Evolutionary conservation across 2,329 filamentous ascomycete genomes (phyloP).

Genomic region (Talaromyces rugulosus): DNA sequence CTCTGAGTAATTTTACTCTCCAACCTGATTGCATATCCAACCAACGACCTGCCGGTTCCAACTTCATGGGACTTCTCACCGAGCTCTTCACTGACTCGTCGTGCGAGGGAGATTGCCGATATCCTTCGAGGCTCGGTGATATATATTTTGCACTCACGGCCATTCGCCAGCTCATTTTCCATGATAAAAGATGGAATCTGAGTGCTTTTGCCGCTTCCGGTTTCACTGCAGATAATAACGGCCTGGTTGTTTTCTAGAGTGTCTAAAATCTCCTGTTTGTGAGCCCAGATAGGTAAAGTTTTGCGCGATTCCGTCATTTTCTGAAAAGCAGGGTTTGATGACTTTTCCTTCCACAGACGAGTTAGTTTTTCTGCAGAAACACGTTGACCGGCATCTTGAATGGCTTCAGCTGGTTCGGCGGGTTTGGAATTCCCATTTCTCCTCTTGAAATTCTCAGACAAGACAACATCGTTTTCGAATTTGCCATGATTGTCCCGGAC

Average conservation of each 20-base stretch:
- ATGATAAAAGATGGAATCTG: constrained; percentile 93
- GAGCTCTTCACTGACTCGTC: constrained; percentile 89
- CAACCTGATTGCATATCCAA: constrained; percentile 90
- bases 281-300: constrained; percentile 86
- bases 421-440: constrained; percentile 33
- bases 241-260: constrained; percentile 77
- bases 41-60: constrained; percentile 75
- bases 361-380: constrained; percentile 39
- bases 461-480: constrained; percentile 68
- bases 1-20: constrained; percentile 80
- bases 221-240: constrained; percentile 93
- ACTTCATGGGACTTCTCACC: constrained; percentile 79
- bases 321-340: constrained; percentile 57
- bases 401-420: constrained; percentile 22
- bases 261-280: constrained; percentile 70
- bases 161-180: constrained; percentile 78
- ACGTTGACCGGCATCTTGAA: constrained; percentile 19
- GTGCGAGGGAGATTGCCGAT: constrained; percentile 89
- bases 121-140: constrained; percentile 95
- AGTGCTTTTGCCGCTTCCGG: constrained; percentile 94
- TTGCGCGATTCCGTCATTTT: constrained; percentile 74
- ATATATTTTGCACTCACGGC: constrained; percentile 83
- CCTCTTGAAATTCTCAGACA: constrained; percentile 69
- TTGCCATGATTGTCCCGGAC: constrained; percentile 32
- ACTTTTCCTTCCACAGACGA: constrained; percentile 51